Evolutionary conservation across 495 filamentous ascomycete species (phyloP).

Genomic region (Aspergillus diversus): DNA sequence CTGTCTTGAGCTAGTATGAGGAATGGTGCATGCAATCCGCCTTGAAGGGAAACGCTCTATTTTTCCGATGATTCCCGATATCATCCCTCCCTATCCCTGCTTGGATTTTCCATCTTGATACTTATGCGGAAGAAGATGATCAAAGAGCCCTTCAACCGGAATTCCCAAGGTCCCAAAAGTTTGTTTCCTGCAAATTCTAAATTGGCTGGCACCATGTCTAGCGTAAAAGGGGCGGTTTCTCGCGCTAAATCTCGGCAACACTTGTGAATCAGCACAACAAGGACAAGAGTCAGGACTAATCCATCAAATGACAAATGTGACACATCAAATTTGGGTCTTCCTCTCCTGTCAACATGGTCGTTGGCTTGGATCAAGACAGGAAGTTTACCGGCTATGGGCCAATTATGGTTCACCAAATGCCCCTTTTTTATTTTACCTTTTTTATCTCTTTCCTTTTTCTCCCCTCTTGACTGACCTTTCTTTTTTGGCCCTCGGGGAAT

Average conservation of each 20-base stretch:
- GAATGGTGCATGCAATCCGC: slow-evolving; percentile 9
- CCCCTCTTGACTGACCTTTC: not conserved
- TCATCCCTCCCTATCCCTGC: slow-evolving; percentile 11
- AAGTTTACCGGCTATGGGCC: not conserved
- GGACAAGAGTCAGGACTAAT: not conserved
- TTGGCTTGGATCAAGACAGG: not conserved
- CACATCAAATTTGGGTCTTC: slow-evolving; percentile 18
- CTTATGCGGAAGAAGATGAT: slow-evolving; percentile 2
- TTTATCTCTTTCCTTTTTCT: not conserved
- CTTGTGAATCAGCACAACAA: not conserved
- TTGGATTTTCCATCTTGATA: not conserved
- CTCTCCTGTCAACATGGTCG: slow-evolving; percentile 16
- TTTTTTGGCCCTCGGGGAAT: slow-evolving; percentile 1
- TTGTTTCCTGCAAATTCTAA: slow-evolving; percentile 17
- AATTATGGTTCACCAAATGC: not conserved
- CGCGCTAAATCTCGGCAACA: slow-evolving; percentile 13
- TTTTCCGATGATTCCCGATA: slow-evolving; percentile 10
- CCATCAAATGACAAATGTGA: slow-evolving; percentile 25
- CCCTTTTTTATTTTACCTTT: not conserved
- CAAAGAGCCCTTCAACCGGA: not conserved
- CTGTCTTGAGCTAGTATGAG: not conserved
- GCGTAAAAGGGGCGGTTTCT: slow-evolving; percentile 9
- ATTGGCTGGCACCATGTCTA: slow-evolving; percentile 2
- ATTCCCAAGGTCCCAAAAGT: slow-evolving; percentile 5
- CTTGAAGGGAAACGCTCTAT: slow-evolving; percentile 8